Evolutionary conservation across 345 rosid species (phyloP).

Genomic region (Syzygium oleosum): DNA sequence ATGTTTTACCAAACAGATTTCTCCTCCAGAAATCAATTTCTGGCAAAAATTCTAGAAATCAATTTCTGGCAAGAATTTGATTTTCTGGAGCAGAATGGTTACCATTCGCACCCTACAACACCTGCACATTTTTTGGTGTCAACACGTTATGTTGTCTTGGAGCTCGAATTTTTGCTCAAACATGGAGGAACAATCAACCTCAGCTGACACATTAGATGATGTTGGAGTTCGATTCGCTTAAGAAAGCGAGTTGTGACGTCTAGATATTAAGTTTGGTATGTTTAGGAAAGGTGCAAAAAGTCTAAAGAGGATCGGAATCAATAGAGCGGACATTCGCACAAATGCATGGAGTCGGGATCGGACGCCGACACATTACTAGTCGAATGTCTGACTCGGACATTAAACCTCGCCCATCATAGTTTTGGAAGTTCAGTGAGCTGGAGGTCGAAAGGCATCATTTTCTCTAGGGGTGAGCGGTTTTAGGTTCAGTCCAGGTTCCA

Average conservation of each 20-base stretch:
- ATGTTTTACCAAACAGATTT: too few relatives aligned
- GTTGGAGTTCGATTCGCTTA: neutral
- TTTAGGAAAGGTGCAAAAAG: neutral
- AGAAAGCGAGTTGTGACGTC: neutral
- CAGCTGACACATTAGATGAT: neutral
- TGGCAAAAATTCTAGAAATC: too few relatives aligned
- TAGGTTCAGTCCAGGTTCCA: too few relatives aligned
- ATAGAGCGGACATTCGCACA: neutral
- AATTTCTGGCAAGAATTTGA: too few relatives aligned
- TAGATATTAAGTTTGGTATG: neutral
- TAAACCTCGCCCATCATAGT: neutral
- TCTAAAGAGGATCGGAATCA: neutral
- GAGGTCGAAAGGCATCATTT: neutral
- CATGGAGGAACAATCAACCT: neutral
- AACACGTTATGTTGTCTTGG: neutral
- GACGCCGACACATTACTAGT: neutral
- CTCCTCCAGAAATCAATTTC: too few relatives aligned
- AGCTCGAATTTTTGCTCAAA: neutral
- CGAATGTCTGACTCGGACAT: neutral
- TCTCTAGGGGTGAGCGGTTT: too few relatives aligned
- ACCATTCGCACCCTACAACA: too few relatives aligned
- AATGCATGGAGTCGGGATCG: neutral
- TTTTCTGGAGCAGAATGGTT: too few relatives aligned
- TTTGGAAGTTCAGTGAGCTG: neutral
- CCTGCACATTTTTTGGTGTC: neutral